Evolutionary conservation across 2,329 filamentous ascomycete species (phyloP).

Genomic region (Colletotrichum filicis): DNA sequence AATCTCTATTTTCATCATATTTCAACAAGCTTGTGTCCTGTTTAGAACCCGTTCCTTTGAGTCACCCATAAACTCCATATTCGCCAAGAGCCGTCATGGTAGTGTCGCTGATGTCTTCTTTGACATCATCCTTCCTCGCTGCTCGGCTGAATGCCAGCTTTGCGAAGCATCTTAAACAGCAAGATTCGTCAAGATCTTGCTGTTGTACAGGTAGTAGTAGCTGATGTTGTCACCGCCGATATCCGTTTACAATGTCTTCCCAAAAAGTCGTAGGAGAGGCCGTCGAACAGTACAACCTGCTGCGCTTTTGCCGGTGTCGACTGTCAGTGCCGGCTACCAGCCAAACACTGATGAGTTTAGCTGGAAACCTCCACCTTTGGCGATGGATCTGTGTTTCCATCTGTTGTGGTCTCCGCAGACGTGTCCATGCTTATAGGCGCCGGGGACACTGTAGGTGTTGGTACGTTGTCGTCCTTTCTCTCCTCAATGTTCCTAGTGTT

Average conservation of each 20-base stretch:
- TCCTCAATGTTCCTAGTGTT: slow-evolving; percentile 32
- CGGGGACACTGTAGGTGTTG: not conserved
- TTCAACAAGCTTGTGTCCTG: not conserved
- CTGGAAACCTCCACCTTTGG: not conserved
- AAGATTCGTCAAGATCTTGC: not conserved
- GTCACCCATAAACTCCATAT: slow-evolving; percentile 17
- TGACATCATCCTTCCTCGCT: not conserved
- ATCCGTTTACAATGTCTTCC: not conserved
- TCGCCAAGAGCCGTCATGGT: not conserved
- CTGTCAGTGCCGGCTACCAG: not conserved
- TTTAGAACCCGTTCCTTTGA: slow-evolving; percentile 3
- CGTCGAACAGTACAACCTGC: not conserved
- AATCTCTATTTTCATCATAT: slow-evolving; percentile 18
- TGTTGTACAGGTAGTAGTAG: not conserved
- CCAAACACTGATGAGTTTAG: not conserved
- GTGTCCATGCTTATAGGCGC: not conserved
- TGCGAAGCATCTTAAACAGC: not conserved
- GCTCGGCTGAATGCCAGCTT: not conserved
- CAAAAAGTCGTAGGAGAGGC: not conserved
- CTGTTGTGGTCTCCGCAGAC: not conserved
- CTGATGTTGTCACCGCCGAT: not conserved
- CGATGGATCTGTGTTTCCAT: not conserved
- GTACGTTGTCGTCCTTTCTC: not conserved
- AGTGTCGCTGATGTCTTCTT: not conserved
- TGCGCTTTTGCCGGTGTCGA: not conserved